Conservation (phyloP, 495 filamentous ascomycete species). For the Copromyces sp. region DNA sequence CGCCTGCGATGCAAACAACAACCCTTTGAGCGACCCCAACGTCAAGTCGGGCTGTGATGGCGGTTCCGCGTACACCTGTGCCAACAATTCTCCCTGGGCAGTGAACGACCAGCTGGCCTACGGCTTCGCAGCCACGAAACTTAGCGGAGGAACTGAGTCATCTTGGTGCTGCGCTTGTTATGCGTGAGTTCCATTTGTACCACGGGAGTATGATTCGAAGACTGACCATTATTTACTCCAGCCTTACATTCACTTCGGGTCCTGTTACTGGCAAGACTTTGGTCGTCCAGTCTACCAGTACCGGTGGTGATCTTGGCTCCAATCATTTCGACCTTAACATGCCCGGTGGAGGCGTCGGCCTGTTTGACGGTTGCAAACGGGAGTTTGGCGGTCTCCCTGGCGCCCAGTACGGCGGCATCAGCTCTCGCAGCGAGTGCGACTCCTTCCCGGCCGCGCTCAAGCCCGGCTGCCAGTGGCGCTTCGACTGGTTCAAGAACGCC, state of each 20-base stretch:
- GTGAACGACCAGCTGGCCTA: slow-evolving; percentile 41
- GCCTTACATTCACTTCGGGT: slow-evolving; percentile 27
- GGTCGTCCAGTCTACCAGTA: slow-evolving; percentile 55
- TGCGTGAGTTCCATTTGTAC: slow-evolving; percentile 31
- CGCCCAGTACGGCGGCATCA: slow-evolving; percentile 45
- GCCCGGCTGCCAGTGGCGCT: slow-evolving; percentile 47
- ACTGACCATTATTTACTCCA: slow-evolving; percentile 6
- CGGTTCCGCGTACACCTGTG: slow-evolving; percentile 43
- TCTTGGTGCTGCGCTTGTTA: slow-evolving; percentile 50
- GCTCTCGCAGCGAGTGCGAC: slow-evolving; percentile 36
- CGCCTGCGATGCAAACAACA: slow-evolving; percentile 42
- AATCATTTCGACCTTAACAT: slow-evolving; percentile 52
- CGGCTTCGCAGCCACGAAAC: slow-evolving; percentile 44
- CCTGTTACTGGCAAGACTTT: slow-evolving; percentile 44
- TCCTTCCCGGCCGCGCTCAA: slow-evolving; percentile 40
- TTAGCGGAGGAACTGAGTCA: slow-evolving; percentile 32
- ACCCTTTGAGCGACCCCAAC: slow-evolving; percentile 22
- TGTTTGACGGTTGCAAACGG: slow-evolving; percentile 42
- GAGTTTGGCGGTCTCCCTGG: slow-evolving; percentile 48
- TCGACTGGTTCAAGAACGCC: slow-evolving; percentile 48
- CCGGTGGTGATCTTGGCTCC: slow-evolving; percentile 42
- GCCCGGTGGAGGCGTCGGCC: slow-evolving; percentile 49
- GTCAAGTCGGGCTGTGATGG: slow-evolving; percentile 29
- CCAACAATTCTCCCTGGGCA: slow-evolving; percentile 44
- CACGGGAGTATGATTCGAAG: slow-evolving; percentile 1